A percentile compares a stretch with the other conserved stretches of the same genome.
phyloP scores from a whole-genome alignment of 2,329 filamentous ascomycete genomes.

The Exutisphaerella laricina region DNA sequence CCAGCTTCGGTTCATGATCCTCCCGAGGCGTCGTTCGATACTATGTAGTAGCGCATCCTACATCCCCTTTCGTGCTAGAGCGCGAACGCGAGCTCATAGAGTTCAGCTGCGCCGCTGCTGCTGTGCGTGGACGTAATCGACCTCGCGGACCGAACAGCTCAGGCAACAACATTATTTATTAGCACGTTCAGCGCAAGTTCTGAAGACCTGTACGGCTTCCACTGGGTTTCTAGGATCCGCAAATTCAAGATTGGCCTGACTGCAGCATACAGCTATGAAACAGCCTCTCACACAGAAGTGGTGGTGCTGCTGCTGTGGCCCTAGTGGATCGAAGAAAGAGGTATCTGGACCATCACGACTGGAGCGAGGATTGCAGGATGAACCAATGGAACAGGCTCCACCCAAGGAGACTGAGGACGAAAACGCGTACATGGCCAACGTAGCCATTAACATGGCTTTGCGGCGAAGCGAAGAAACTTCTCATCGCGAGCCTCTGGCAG shows the following conservation, averaged over 20 bases:
- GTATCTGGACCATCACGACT: not conserved
- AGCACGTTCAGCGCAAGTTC: not conserved
- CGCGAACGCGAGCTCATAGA: no score
- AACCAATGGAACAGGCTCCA: not conserved
- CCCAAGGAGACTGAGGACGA: not conserved
- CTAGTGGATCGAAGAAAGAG: not conserved
- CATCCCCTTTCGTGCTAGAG: no score
- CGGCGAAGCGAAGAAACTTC: constrained; percentile 1
- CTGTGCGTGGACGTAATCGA: not conserved
- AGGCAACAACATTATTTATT: constrained; percentile 1
- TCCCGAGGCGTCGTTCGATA: no score
- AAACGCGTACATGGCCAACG: constrained; percentile 1
- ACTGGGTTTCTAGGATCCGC: not conserved
- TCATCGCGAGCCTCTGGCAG: not conserved
- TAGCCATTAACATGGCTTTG: constrained; percentile 4
- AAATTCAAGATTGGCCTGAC: no score
- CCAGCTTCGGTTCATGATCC: no score
- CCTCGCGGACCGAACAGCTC: not conserved
- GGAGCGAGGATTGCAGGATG: not conserved
- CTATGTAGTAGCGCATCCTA: no score
- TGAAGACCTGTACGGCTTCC: not conserved
- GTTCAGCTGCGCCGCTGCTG: not conserved
- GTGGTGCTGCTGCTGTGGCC: not conserved
- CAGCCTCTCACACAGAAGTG: not conserved
- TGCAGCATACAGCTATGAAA: not conserved